Conservation (phyloP, 2,329 filamentous ascomycete genomes). For the Colletotrichum costaricense region DNA sequence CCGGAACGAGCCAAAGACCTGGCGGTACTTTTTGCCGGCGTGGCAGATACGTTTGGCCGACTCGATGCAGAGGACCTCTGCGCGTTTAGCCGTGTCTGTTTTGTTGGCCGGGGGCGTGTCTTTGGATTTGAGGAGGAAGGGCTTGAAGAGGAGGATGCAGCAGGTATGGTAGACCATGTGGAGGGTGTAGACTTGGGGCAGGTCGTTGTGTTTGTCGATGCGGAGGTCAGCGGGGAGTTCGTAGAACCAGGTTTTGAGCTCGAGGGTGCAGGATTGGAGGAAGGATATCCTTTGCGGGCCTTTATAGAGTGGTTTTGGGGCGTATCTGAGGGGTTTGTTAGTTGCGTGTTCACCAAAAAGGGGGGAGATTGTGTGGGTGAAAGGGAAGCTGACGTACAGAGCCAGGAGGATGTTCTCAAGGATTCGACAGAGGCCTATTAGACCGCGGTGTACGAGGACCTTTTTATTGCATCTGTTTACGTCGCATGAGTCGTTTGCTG, state of each 20-base stretch:
- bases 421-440: slow-evolving; percentile 44
- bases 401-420: slow-evolving; percentile 45
- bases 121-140: slow-evolving; percentile 36
- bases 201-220: slow-evolving; percentile 39
- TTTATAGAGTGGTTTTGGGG: slow-evolving; percentile 42
- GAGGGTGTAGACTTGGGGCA: slow-evolving; percentile 45
- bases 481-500: not conserved
- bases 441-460: slow-evolving; percentile 39
- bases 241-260: slow-evolving; percentile 49
- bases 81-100: slow-evolving; percentile 4
- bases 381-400: slow-evolving; percentile 38
- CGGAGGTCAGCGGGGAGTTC: slow-evolving; percentile 45
- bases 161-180: slow-evolving; percentile 49
- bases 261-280: slow-evolving; percentile 44
- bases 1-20: slow-evolving; percentile 47
- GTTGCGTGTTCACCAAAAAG: not conserved
- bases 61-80: slow-evolving; percentile 35
- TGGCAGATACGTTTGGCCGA: slow-evolving; percentile 41
- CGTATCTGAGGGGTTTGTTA: slow-evolving; percentile 39
- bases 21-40: slow-evolving; percentile 45
- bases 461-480: slow-evolving; percentile 16
- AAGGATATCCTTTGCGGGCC: slow-evolving; percentile 40
- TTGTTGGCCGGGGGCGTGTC: not conserved
- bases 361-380: no score
- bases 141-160: slow-evolving; percentile 45